Percentiles rank a stretch among this genome's conserved stretches.
Conservation (phyloP, 257 asterid genomes). For the Coffea eugenioides region DNA sequence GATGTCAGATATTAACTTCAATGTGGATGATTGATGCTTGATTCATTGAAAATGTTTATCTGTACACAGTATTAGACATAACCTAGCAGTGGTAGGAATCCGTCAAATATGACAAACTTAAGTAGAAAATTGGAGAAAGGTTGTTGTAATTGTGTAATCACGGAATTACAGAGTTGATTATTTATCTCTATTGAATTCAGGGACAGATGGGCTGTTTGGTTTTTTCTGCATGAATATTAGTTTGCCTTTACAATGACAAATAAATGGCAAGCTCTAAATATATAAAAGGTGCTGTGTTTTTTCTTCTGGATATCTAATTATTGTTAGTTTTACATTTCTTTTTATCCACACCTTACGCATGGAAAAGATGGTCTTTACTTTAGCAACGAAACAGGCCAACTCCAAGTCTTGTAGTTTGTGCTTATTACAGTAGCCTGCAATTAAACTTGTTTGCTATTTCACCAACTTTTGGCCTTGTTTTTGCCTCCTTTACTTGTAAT, state of each 20-base stretch:
- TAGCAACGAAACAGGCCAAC: background rate
- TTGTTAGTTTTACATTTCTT: background rate
- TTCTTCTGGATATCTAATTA: background rate
- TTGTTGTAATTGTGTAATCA: background rate
- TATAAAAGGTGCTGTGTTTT: background rate
- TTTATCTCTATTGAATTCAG: background rate
- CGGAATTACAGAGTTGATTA: background rate
- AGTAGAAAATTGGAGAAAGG: background rate
- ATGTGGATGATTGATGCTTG: slow-evolving; percentile 5
- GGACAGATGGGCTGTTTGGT: background rate
- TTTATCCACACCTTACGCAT: background rate
- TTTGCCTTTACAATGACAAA: background rate
- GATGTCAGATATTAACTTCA: background rate
- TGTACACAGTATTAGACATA: background rate
- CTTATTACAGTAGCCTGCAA: too few species aligned
- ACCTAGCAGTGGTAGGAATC: background rate
- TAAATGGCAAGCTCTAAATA: background rate
- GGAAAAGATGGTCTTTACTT: background rate
- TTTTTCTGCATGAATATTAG: background rate
- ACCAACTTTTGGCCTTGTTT: too few species aligned
- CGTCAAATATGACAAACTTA: background rate
- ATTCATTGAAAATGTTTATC: too few species aligned
- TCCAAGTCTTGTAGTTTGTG: background rate
- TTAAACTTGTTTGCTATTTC: too few species aligned
- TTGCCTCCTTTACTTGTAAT: too few species aligned